Percentiles rank a stretch among this genome's conserved stretches.
Conservation (phyloP, 345 rosid species). For the Gossypium longicalyx region DNA sequence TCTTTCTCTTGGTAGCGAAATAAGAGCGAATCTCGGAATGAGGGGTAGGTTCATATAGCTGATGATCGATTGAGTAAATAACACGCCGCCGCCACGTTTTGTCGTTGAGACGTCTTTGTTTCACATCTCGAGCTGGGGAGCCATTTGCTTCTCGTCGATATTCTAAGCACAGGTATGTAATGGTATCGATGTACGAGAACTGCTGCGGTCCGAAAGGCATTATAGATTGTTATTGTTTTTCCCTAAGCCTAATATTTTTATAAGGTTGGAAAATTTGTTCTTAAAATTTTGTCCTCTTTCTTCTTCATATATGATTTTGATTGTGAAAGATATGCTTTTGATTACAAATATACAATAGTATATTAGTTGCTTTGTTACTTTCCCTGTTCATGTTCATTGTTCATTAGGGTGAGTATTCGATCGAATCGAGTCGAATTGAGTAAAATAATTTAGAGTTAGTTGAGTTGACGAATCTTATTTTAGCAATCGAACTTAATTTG, state of each 20-base stretch:
- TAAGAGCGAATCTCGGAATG: conserved; percentile 23
- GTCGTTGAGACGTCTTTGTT: background rate
- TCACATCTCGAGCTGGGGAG: conserved; percentile 9
- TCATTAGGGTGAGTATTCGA: no score
- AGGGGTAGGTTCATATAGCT: conserved; percentile 22
- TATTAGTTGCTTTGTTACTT: background rate
- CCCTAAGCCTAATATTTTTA: background rate
- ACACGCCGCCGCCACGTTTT: conserved; percentile 6
- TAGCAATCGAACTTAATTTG: no score
- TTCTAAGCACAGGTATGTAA: background rate
- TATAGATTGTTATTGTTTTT: background rate
- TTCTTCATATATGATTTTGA: background rate
- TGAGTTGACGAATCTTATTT: no score
- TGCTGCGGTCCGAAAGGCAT: background rate
- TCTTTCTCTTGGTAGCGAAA: conserved; percentile 18
- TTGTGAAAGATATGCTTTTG: background rate
- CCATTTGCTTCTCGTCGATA: background rate
- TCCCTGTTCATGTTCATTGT: background rate
- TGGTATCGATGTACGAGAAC: background rate
- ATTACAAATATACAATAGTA: background rate
- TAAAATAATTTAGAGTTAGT: no score
- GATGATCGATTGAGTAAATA: conserved; percentile 12
- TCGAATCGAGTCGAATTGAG: no score
- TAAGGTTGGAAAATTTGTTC: background rate
- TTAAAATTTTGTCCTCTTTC: background rate